Evolutionary conservation across 2,329 filamentous ascomycete species (phyloP).

Genomic region (Stenocarpella maydis): DNA sequence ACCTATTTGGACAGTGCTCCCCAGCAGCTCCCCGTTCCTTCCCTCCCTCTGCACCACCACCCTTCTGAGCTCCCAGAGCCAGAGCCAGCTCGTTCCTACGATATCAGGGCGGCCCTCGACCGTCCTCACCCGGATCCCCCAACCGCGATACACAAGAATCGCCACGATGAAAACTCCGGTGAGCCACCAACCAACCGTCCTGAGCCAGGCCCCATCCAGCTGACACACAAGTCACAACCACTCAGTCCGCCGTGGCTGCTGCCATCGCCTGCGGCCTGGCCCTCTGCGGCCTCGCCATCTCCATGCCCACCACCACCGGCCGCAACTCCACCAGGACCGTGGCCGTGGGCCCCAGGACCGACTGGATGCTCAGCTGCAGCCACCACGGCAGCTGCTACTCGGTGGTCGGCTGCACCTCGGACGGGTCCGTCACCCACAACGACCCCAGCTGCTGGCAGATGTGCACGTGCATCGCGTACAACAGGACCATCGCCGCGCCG

Average conservation of each 20-base stretch:
- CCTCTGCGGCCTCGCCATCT: background rate
- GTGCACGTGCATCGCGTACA: background rate
- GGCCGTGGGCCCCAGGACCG: background rate
- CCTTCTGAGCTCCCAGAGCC: background rate
- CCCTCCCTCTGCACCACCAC: background rate
- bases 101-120: background rate
- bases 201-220: fast-evolving
- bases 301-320: slow-evolving; percentile 6
- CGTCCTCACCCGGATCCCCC: background rate
- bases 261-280: background rate
- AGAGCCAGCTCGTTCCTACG: background rate
- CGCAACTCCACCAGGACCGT: no score
- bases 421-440: background rate
- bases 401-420: background rate
- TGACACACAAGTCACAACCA: background rate
- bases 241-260: background rate
- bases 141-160: background rate
- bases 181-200: background rate
- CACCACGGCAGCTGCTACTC: slow-evolving; percentile 20
- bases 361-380: slow-evolving; percentile 18
- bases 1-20: background rate
- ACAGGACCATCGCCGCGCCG: background rate
- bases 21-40: background rate
- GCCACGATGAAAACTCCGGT: slow-evolving; percentile 6
- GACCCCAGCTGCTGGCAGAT: slow-evolving; percentile 13